Evolutionary conservation across 202 grass and related monocot species (phyloP), one percentile per base, ranked within the genome.

Genomic region (Elaeis oleifera): DNA sequence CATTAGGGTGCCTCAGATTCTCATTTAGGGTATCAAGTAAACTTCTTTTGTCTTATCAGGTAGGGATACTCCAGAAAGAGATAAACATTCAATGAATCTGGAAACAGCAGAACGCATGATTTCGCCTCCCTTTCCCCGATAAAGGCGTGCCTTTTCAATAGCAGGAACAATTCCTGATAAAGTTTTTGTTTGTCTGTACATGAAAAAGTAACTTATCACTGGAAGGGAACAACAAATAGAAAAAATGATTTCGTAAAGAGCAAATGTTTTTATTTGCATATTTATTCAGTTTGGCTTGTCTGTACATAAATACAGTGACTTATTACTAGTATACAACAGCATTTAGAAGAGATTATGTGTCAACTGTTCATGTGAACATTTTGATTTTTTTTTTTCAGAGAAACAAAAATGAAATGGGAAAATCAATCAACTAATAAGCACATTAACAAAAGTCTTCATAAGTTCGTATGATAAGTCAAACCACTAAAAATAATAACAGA

Each of bases 121-220:
- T 73, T 96, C 91, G 70, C 91, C 91, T 81, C 91, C 91, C 76
- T 96, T 96, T 54, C 91, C 87, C 59, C 91, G 78, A 71, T 96
- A 96, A 73, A 96, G 91, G 22, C 86, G 83, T 14, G 87, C 91
- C 51, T 96, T 96, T 79, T 96, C 91, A 64, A 96, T 96, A 61
- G 87, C 78, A 2, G 84, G 84, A 53, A 90, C 91, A 80, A 96
- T 61, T 16, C 81, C 79, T 71, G 87, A 76, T 67, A 96, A 74
- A 88, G 73, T 49, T 70, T 88, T 74, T 96, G 87, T 71, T 74
- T 88, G 51, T 88, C 87, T 90, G 76, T 61, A 67, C 1, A 79
- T 3, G 51, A n/a, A 70, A 51, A 17, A 21, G 20, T 24, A 59
- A 82, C 55, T 36, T 11, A 74, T 22, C 36, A 74, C 58, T 13